Evolutionary conservation across 2,329 filamentous ascomycete genomes (phyloP).

Genomic region (Colletotrichum spinosum): DNA sequence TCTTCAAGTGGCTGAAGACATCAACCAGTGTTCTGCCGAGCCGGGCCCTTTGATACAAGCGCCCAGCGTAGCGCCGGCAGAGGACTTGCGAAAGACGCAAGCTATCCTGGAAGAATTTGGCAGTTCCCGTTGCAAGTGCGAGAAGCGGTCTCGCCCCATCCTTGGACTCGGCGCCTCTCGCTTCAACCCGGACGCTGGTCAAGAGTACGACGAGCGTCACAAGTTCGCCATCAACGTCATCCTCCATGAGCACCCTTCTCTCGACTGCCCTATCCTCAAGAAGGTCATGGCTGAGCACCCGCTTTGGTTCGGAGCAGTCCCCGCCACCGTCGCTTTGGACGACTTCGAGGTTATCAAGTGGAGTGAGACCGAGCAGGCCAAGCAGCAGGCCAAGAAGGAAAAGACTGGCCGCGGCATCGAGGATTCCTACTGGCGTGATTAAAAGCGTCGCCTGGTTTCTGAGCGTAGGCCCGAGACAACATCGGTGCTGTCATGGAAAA

Average conservation of each 20-base stretch:
- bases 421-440: too few species aligned
- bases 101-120: too few species aligned
- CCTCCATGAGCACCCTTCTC: slow-evolving; percentile 8
- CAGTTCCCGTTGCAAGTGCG: slow-evolving; percentile 5
- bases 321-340: slow-evolving; percentile 8
- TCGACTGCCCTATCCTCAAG: slow-evolving; percentile 25
- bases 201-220: neutral
- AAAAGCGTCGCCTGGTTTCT: too few species aligned
- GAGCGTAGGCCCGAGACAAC: too few species aligned
- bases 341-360: slow-evolving; percentile 8
- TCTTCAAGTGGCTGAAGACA: too few species aligned
- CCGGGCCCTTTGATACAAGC: too few species aligned
- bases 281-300: slow-evolving; percentile 9
- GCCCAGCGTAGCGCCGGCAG: too few species aligned
- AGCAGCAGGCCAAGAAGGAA: neutral
- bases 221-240: slow-evolving; percentile 29
- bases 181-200: neutral
- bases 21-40: too few species aligned
- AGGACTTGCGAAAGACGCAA: too few species aligned
- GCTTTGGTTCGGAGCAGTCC: slow-evolving; percentile 23
- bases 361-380: neutral
- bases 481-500: too few species aligned
- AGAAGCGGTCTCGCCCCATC: slow-evolving; percentile 15
- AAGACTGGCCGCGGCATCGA: neutral
- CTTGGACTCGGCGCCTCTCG: slow-evolving; percentile 13